phyloP scores from a whole-genome alignment of 176 grass and related monocot species.

The Zea mays region Zm-B73-REFERENCE-NAM-5.0 NC_050098.1:198718501-198719000 shows the following conservation, averaged over 20 bases:
- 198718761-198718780: constrained; percentile 99
- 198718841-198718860: constrained; percentile 95
- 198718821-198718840: constrained; percentile 94
- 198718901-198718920: neutral
- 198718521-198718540: constrained; percentile 3
- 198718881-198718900: constrained; percentile 28
- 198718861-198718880: constrained; percentile 18
- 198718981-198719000: too few relatives aligned
- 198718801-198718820: constrained; percentile 96
- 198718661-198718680: constrained; percentile 99
- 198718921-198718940: neutral
- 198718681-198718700: constrained; percentile 89
- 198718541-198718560: constrained; percentile 18
- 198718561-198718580: constrained; percentile 82
- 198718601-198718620: constrained; percentile 86
- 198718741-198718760: constrained; percentile 81
- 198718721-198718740: constrained; percentile 97
- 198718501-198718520: constrained; percentile 28
- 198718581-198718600: constrained; percentile 84
- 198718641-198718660: constrained; percentile 91
- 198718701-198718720: constrained; percentile 95
- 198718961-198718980: too few relatives aligned
- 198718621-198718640: constrained; percentile 88
- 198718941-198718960: neutral
- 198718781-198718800: constrained; percentile 87